These are phyloP conservation scores for Cicer bijugum DNA, from an alignment of 306 rosid genomes.

Conservation along the genomic window DNA sequence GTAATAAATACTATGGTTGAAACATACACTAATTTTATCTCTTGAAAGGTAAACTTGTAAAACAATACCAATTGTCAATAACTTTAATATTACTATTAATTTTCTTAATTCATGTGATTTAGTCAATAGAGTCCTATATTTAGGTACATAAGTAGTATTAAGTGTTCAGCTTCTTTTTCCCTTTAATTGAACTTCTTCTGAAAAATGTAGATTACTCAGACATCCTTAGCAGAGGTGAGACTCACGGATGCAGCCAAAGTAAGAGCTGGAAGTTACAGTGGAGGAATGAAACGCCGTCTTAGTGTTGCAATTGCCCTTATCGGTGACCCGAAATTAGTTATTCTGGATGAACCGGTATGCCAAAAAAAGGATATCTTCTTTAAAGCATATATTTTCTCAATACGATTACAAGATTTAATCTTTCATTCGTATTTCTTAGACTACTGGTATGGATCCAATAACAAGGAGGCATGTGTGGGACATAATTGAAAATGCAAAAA, in stretches of 20 bases:
- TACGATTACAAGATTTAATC: conserved; percentile 43
- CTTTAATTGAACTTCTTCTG: conserved; percentile 38
- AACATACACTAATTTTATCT: too few species aligned
- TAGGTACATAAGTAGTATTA: too few species aligned
- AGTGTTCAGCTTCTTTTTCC: conserved; percentile 11
- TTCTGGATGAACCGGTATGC: conserved; percentile 88
- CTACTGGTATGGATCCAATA: conserved; percentile 96
- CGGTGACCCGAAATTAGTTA: conserved; percentile 81
- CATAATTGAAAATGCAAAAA: conserved; percentile 81
- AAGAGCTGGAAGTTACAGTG: conserved; percentile 90
- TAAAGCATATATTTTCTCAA: conserved; percentile 34
- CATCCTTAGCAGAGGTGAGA: conserved; percentile 74
- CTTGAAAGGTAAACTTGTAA: too few species aligned
- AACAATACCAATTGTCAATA: too few species aligned
- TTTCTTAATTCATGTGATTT: too few species aligned
- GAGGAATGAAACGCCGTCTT: conserved; percentile 94
- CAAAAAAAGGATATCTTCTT: conserved; percentile 21
- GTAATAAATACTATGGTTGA: too few species aligned
- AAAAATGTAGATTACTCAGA: conserved; percentile 58
- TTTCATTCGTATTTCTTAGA: conserved; percentile 49
- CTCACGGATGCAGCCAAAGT: conserved; percentile 73
- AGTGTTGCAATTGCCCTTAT: conserved; percentile 91
- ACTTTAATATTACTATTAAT: too few species aligned
- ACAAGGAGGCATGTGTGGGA: conserved; percentile 96
- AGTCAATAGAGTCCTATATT: too few species aligned